Base-by-base conservation (phyloP, 176 grass and related monocot genomes). In the Ensete glaucum region DNA sequence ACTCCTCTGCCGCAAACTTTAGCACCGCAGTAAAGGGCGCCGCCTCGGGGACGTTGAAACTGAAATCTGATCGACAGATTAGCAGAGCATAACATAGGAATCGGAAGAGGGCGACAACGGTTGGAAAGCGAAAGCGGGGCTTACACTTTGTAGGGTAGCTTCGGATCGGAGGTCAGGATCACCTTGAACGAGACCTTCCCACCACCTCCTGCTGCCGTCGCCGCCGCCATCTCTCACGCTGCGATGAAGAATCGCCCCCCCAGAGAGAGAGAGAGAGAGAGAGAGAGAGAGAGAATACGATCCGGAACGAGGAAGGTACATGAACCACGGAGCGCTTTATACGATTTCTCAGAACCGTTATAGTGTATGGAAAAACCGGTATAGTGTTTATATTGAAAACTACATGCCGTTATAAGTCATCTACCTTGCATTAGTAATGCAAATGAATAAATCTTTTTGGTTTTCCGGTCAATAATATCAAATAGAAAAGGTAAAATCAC, bases 111-210 rank as follows among this genome's bases (percentile, higher is more conserved):
- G 69, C 66, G 14, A 76, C 12, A 77, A 76, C 17, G 53, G 64
- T 20, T 21, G 11, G 54, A 8, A 54, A 13, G 11, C 2, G 29
- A 63, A 51, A 50, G 13, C 29, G 54, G 25, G 8, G 50, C 83
- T 84, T 85, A 99, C 95, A 99, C 90, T 99, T 99, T 99, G 91
- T 87, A 99, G 63, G 95, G 95, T 25, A 99, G 90, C 88, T 99
- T 99, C 67, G 95, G 95, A 89, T 99, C 90, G 86, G 95, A 99
- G 59, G 95, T 99, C 77, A 99, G 95, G 49, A 84, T 99, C 68
- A 94, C 81, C 86, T 94, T 99, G 84, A 99, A 99, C 0, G 90
- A 94, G 24, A 99, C 95, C 95, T 99, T 99, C 53, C 93, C 94
- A 1, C 89, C 95, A 0, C 78, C 83, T 72, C 34, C 34, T 43